Evolutionary conservation across 495 filamentous ascomycete genomes (phyloP), one percentile per base, ranked within the genome.

Genomic region (Umbilicaria muhlenbergii): DNA sequence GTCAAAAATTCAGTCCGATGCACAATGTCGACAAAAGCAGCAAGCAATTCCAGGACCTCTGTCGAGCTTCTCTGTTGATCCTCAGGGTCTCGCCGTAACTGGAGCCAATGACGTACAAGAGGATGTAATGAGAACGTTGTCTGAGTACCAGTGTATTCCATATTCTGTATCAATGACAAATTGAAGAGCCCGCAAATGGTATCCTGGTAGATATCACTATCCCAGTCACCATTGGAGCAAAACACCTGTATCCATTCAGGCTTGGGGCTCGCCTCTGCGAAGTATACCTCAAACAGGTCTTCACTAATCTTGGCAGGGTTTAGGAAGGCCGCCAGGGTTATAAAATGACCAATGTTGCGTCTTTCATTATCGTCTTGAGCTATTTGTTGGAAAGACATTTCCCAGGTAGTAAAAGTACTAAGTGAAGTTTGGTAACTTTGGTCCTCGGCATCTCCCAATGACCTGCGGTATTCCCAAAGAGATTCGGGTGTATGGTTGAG

Each of bases 361-460:
- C 28, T 37, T 31, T 19, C 39, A 10, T 44, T 16, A 15, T 41
- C 17, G 36, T 36, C 34, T 34, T 33, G 36, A 17, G 34, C 34
- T 16, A 60, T 44, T 32, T 51, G 43, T 19, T 53, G 38, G 37
- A 60, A 46, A 21, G 57, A 58, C 51, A 60, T 48, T 42, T 58
- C 53, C 57, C 57, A 60, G 7, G 57, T 60, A 11, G 57, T 60
- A 41, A 60, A 57, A 14, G 51, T 53, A 39, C 14, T 54, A 14
- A 57, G 41, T 18, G 37, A 33, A 36, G 21, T 50, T 21, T 21
- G 36, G 18, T 34, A n/a, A n/a, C n/a, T n/a, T 32, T 38, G 36
- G 18, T 34, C 41, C 14, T 53, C 43, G 24, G 35, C 14, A 21
- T 33, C 45, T 19, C 38, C 41, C 31, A 34, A 38, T 32, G 37